Evolutionary conservation across 495 filamentous ascomycete genomes (phyloP).

Genomic region (Penicillium pulvis): DNA sequence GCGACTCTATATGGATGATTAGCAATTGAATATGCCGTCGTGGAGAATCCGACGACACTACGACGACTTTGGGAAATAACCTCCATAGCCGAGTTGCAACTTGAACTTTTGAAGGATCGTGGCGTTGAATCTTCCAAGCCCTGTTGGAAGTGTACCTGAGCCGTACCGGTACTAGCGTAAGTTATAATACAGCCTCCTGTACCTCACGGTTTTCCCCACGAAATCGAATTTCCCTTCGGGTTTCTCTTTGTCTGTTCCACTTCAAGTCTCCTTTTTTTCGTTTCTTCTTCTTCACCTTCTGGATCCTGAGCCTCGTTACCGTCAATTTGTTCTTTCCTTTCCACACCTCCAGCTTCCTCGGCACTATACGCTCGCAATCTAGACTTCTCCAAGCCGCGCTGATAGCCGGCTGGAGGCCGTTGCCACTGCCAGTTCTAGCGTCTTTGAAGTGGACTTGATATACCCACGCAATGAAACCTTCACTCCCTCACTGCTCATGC

Average conservation of each 20-base stretch:
- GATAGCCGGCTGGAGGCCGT: not conserved
- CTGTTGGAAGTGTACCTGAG: not conserved
- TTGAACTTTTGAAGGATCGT: not conserved
- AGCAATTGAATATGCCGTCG: not conserved
- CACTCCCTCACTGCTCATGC: not conserved
- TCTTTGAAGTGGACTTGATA: slow-evolving; percentile 8
- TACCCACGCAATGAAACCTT: slow-evolving; percentile 10
- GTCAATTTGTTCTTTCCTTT: not conserved
- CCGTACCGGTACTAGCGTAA: not conserved
- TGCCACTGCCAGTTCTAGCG: not conserved
- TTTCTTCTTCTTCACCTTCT: not conserved
- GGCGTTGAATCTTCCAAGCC: too few relatives aligned
- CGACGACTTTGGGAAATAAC: not conserved
- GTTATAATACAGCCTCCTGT: not conserved
- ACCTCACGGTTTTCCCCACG: not conserved
- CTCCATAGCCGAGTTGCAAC: not conserved
- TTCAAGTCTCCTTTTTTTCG: not conserved
- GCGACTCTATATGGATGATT: not conserved
- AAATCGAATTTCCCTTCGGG: not conserved
- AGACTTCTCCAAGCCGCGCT: not conserved
- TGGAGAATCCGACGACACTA: not conserved
- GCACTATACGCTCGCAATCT: not conserved
- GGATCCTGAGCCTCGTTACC: not conserved
- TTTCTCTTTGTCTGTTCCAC: not conserved
- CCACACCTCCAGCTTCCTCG: not conserved